These are phyloP conservation scores for Solanum corneliomulleri DNA, from an alignment of 257 asterid species.

Conservation along the genomic window DNA sequence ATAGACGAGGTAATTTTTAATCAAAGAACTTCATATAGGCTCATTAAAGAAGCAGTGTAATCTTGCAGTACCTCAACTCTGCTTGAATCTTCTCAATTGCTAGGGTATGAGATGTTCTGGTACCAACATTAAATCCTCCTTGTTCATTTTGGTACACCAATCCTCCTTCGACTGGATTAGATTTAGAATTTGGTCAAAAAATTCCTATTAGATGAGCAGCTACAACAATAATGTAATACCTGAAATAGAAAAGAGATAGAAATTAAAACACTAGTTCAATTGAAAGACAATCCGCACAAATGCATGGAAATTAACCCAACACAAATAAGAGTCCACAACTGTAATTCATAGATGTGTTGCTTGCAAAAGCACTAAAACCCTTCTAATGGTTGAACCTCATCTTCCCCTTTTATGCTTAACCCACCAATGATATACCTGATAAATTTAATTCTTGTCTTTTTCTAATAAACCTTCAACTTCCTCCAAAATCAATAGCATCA, in stretches of 20 bases:
- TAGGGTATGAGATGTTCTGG: not conserved
- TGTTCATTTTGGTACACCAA: not conserved
- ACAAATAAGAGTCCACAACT: not conserved
- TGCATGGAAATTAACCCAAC: not conserved
- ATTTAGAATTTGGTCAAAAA: not conserved
- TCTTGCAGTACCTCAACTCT: not conserved
- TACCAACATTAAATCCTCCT: not conserved
- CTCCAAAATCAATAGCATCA: not conserved
- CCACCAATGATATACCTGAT: constrained; percentile 16
- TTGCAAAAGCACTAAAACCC: not conserved
- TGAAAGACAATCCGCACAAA: not conserved
- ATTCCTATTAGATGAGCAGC: not conserved
- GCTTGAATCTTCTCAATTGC: not conserved
- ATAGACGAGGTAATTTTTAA: not conserved
- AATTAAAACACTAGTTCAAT: not conserved
- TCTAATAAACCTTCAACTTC: not conserved
- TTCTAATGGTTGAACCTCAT: not conserved
- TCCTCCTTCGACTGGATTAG: not conserved
- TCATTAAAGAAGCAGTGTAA: not conserved
- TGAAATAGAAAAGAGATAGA: not conserved
- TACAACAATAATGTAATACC: not conserved
- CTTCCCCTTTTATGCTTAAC: not conserved
- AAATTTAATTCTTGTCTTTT: constrained; percentile 8
- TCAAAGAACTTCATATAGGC: not conserved
- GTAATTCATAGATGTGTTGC: not conserved